Evolutionary conservation across 2,329 filamentous ascomycete genomes (phyloP), one percentile per base, ranked within the genome.

Genomic region (Colletotrichum agaves): DNA sequence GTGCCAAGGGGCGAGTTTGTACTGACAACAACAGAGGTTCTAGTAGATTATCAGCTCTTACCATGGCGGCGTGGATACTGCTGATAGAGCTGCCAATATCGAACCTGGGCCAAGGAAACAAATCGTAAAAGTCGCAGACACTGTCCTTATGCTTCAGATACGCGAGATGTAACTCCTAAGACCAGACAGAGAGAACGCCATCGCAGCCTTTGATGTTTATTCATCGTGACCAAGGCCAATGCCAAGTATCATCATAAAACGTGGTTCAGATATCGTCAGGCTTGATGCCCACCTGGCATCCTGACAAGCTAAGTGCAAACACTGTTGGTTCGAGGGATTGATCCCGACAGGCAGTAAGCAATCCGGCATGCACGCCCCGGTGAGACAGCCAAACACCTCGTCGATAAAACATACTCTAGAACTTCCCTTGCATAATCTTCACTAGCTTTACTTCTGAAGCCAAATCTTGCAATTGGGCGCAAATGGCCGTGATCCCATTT

Each of bases 171-270:
- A 3, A 65, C 66, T 1, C 66, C 56, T 12, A 62, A 65, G 31
- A 57, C 66, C 19, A 69, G 61, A 69, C 66, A 1, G 66, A 69
- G 35, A 69, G 61, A n/a, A 62, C 66, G 12, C 66, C 66, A 12
- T 57, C 66, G 7, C 93, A 91, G 21, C 92, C 93, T 72, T 85
- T 83, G n/a, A 93, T 91, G 33, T 92, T 91, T 87, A 95, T 94
- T 17, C 91, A 92, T 39, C 6, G 96, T 84, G 64, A 95, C 90
- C 69, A 96, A 66, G 5, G 3, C 23, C 23, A 5, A 27, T 27
- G 5, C 4, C 23, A 27, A 27, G 23, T 27, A 27, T 6, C 6
- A 5, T 27, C 6, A 4, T 6, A 27, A 27, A 27, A 6, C 7
- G 66, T 2, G 37, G 61, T 6, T 62, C 66, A 46, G 6, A 6